phyloP scores from a whole-genome alignment of 2,329 filamentous ascomycete species.

The Phaeosphaeria sp. region DNA sequence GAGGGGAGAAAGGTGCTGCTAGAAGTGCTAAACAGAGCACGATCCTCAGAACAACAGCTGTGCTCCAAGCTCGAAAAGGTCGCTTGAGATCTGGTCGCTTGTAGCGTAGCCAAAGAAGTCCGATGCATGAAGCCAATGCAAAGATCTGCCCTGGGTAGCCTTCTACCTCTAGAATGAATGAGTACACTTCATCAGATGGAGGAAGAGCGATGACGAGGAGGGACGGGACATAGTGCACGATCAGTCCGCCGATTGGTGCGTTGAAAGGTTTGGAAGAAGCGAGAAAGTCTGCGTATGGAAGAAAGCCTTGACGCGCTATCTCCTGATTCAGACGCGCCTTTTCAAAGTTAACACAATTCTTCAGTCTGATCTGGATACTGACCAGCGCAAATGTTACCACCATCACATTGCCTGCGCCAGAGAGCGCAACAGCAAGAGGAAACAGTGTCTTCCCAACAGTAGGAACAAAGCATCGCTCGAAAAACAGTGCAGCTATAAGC shows the following conservation, averaged over 20 bases:
- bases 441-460: conserved; percentile 64
- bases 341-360: neutral
- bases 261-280: conserved; percentile 71
- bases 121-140: conserved; percentile 62
- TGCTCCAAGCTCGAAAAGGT: conserved; percentile 70
- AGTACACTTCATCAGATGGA: conserved; percentile 70
- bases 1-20: conserved; percentile 68
- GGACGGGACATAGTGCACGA: conserved; percentile 73
- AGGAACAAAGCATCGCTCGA: conserved; percentile 67
- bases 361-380: conserved; percentile 35
- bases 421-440: conserved; percentile 70
- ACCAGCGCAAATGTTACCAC: conserved; percentile 73
- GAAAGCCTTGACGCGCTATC: conserved; percentile 72
- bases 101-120: conserved; percentile 66
- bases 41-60: conserved; percentile 64
- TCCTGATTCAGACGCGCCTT: conserved; percentile 75
- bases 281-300: conserved; percentile 67
- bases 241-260: conserved; percentile 70
- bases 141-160: conserved; percentile 71
- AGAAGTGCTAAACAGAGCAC: conserved; percentile 62
- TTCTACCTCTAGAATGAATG: conserved; percentile 75
- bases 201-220: conserved; percentile 70
- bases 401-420: conserved; percentile 74
- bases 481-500: conserved; percentile 72
- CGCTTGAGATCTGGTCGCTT: conserved; percentile 65